Conservation (phyloP, 2,329 filamentous ascomycete genomes). For the Pseudocercospora musae region DNA sequence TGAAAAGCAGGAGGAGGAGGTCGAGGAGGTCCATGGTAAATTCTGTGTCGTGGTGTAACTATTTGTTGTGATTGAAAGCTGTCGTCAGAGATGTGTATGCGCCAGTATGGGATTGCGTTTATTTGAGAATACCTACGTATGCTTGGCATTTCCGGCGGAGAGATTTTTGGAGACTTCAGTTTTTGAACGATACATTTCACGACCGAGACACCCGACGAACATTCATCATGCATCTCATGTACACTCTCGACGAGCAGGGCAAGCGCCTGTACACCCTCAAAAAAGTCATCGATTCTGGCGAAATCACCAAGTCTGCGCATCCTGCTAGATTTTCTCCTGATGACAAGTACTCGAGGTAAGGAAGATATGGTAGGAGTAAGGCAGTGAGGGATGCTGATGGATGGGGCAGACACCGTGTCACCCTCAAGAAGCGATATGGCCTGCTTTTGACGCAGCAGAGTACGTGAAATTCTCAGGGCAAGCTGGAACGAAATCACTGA, state of each 20-base stretch:
- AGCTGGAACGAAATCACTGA: background rate
- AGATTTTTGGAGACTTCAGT: background rate
- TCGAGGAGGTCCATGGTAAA: constrained; percentile 36
- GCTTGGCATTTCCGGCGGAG: background rate
- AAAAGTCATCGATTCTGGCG: constrained; percentile 69
- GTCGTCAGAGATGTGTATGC: constrained; percentile 4
- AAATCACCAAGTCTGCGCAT: constrained; percentile 94
- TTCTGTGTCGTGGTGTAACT: background rate
- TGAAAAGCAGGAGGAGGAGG: constrained; percentile 51
- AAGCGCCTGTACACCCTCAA: constrained; percentile 94
- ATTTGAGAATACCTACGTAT: too few species aligned
- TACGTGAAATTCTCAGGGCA: constrained; percentile 13
- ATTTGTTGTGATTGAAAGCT: constrained; percentile 9
- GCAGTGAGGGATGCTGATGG: too few species aligned
- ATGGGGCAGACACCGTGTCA: constrained; percentile 72
- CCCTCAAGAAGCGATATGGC: constrained; percentile 88
- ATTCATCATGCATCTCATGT: constrained; percentile 69
- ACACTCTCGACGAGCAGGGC: constrained; percentile 76
- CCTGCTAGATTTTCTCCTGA: constrained; percentile 95
- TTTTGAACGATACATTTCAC: too few species aligned
- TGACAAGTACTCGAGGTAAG: constrained; percentile 94
- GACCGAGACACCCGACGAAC: background rate
- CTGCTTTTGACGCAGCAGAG: constrained; percentile 75
- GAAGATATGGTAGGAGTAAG: too few species aligned
- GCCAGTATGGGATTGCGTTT: background rate